Percentiles rank a stretch among this genome's conserved stretches.
These are phyloP conservation scores for Pulveroboletus ravenelii DNA, from an alignment of 768 basidiomycete genomes.

Conservation along the genomic window DNA sequence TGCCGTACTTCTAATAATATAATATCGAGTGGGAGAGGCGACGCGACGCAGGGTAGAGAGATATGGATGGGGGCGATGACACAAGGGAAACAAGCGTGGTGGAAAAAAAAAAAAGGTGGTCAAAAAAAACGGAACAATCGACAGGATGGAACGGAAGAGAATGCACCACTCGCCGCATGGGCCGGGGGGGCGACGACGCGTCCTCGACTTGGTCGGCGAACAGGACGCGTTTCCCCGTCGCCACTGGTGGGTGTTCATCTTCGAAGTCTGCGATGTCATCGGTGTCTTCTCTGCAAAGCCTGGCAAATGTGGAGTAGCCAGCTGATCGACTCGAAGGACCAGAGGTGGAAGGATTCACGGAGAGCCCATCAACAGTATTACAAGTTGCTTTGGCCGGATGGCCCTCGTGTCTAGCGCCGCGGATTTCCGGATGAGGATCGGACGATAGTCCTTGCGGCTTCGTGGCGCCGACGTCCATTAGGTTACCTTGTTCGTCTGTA, in stretches of 20 bases:
- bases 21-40: too few species aligned
- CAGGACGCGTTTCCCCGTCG: conserved; percentile 22
- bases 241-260: conserved; percentile 14
- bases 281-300: conserved; percentile 24
- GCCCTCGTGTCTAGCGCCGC: conserved; percentile 14
- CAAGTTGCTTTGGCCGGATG: conserved; percentile 7
- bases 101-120: neutral
- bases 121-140: neutral
- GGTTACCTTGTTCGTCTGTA: conserved; percentile 10
- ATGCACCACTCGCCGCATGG: conserved; percentile 26
- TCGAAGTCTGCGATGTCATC: conserved; percentile 26
- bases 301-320: conserved; percentile 21
- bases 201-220: conserved; percentile 20
- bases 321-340: conserved; percentile 20
- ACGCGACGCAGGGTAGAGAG: too few species aligned
- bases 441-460: conserved; percentile 6
- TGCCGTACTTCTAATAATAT: conserved; percentile 21
- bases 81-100: neutral
- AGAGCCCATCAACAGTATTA: conserved; percentile 1
- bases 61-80: neutral
- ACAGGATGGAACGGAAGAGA: neutral
- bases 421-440: conserved; percentile 17
- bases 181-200: conserved; percentile 16
- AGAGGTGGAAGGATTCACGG: conserved; percentile 8
- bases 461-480: conserved; percentile 7